Evolutionary conservation across 106 monocot species (phyloP), one percentile per base, ranked within the genome.

Genomic region (Phalaenopsis equestris): DNA sequence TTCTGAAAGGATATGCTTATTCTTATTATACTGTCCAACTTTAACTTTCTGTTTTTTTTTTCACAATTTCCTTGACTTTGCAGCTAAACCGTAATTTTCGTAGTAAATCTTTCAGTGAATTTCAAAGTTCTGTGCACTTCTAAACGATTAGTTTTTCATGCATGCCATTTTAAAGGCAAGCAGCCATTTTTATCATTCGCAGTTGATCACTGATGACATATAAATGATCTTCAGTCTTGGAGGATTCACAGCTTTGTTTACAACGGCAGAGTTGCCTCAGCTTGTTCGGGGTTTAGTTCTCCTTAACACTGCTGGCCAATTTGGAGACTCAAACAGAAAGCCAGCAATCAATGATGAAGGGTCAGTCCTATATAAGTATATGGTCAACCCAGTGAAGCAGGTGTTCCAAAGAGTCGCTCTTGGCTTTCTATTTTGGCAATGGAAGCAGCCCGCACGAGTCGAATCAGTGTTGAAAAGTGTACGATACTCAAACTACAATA

Each of bases 261-360:
- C 98, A 76, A 90, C 98, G 43, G 86, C 92, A 16, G 91, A 92
- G 72, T 81, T 89, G 75, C 86, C 84, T 48, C 84, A 91, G 52
- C 86, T 84, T 73, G 76, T 89, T 64, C 78, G 75, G 21, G 98
- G 94, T 30, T 72, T 98, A 77, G 94, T 88, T 3, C 82, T 98
- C 58, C 85, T 98, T 23, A 98, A 98, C 78, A 92, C 94, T 70
- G 98, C 98, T 36, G 98, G 98, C 79, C 98, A 98, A 87, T 98
- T 98, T 83, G 84, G 82, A 55, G 79, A 86, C 64, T 80, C 80
- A 19, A 82, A 74, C 75, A 77, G 43, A 56, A 73, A 84, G 82
- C 30, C 78, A 0, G 79, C 83, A 10, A 55, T 75, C 42, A 78
- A 77, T 8, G 81, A 79, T 16, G 87, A 89, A 65, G 87, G 85